Evolutionary conservation across 1,284 basidiomycete species (phyloP).

Genomic region (Microbotryum silenes-acaulis): DNA sequence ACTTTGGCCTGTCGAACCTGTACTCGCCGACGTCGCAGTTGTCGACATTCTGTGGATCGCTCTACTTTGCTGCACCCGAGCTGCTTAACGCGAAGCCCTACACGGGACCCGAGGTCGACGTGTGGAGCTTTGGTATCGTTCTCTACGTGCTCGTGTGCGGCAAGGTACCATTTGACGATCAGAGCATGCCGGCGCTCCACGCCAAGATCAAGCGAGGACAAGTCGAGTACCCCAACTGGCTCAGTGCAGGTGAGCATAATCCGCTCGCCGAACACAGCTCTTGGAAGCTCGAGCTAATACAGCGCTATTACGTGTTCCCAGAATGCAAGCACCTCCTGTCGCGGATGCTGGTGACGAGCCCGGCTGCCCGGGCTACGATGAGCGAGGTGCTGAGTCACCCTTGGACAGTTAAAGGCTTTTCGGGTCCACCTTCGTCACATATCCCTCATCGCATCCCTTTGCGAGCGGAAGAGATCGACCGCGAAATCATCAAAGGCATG

Average conservation of each 20-base stretch:
- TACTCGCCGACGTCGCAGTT: constrained; percentile 77
- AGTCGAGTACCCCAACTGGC: constrained; percentile 95
- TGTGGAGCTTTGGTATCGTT: constrained; percentile 98
- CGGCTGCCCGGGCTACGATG: constrained; percentile 71
- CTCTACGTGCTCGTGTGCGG: constrained; percentile 96
- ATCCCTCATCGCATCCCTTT: constrained; percentile 82
- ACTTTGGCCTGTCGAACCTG: constrained; percentile 97
- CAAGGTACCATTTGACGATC: constrained; percentile 98
- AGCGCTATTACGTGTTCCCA: constrained; percentile 36
- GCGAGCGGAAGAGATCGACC: constrained; percentile 75
- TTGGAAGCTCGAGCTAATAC: constrained; percentile 18
- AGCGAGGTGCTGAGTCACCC: constrained; percentile 82
- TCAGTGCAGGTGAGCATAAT: constrained; percentile 65
- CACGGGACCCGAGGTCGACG: constrained; percentile 94
- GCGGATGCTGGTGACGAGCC: constrained; percentile 93
- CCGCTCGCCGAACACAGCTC: not conserved
- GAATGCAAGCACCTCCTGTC: constrained; percentile 92
- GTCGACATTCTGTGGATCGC: constrained; percentile 89
- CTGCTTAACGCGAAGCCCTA: constrained; percentile 93
- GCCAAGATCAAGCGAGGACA: constrained; percentile 97
- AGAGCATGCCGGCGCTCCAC: constrained; percentile 96
- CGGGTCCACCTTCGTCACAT: constrained; percentile 69
- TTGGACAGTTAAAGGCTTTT: constrained; percentile 90
- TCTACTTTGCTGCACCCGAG: constrained; percentile 98
- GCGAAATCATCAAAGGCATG: constrained; percentile 81